phyloP scores from a whole-genome alignment of 1,139 yeast species.

The Geotrichum candidum region DNA sequence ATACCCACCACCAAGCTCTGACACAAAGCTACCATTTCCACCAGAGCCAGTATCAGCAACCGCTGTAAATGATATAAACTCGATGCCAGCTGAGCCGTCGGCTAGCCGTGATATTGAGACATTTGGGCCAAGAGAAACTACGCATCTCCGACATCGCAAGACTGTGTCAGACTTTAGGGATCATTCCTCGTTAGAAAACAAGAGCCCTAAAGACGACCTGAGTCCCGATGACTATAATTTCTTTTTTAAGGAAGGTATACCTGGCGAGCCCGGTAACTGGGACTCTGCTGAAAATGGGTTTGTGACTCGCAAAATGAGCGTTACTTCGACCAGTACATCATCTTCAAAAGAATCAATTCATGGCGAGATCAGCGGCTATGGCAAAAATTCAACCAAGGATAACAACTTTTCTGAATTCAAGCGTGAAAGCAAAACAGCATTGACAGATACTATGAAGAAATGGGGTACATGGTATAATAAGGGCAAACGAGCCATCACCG shows the following conservation, averaged over 20 bases:
- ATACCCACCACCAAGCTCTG: background rate
- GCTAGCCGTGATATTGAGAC: background rate
- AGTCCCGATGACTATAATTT: background rate
- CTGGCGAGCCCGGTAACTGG: background rate
- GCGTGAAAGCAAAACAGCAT: constrained; percentile 11
- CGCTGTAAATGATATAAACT: background rate
- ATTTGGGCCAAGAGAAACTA: background rate
- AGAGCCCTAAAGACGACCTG: background rate
- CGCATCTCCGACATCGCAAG: background rate
- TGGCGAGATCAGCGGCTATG: background rate
- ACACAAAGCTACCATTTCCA: background rate
- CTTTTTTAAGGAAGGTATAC: background rate
- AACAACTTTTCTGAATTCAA: background rate
- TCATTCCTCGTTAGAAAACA: background rate
- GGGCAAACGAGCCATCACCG: constrained; percentile 17
- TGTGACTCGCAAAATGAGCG: background rate
- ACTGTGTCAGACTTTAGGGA: background rate
- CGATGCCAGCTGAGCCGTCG: background rate
- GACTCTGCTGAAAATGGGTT: background rate
- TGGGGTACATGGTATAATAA: constrained; percentile 32
- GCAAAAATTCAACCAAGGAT: background rate
- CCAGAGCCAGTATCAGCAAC: background rate
- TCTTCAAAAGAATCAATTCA: background rate
- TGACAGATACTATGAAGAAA: constrained; percentile 29
- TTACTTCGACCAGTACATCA: background rate